Conservation (phyloP, 2,329 filamentous ascomycete genomes). For the Berkeleyomyces basicola region DNA sequence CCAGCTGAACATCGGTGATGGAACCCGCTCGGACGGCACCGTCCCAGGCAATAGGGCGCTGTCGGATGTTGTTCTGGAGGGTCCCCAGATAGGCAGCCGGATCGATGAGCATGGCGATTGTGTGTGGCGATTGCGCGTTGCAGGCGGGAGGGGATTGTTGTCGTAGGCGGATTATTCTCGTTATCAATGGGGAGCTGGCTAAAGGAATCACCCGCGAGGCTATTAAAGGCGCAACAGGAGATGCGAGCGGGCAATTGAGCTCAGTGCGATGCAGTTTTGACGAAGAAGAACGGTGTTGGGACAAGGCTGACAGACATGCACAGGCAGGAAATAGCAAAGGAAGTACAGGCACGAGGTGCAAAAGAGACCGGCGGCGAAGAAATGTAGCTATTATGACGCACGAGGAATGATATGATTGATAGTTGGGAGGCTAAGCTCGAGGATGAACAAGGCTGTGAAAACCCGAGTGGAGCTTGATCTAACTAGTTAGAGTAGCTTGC, state of each 20-base stretch:
- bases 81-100: conserved; percentile 72
- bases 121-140: background rate
- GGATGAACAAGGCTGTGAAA: background rate
- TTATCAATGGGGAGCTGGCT: background rate
- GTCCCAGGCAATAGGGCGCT: conserved; percentile 93
- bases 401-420: background rate
- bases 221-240: conserved; percentile 2
- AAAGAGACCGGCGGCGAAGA: background rate
- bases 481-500: background rate
- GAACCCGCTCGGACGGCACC: conserved; percentile 85
- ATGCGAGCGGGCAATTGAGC: background rate
- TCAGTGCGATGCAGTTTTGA: background rate
- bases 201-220: conserved; percentile 3
- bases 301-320: background rate
- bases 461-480: background rate
- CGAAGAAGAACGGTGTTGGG: background rate
- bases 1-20: conserved; percentile 83
- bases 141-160: background rate
- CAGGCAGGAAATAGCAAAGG: background rate
- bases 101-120: conserved; percentile 61
- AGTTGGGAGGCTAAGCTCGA: background rate
- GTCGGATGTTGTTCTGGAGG: conserved; percentile 92
- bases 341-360: background rate
- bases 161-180: background rate
- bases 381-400: background rate